A percentile compares a stretch with the other conserved stretches of the same genome.
Evolutionary conservation across 1,284 basidiomycete genomes (phyloP).

Genomic region (Leucoagaricus sp.): DNA sequence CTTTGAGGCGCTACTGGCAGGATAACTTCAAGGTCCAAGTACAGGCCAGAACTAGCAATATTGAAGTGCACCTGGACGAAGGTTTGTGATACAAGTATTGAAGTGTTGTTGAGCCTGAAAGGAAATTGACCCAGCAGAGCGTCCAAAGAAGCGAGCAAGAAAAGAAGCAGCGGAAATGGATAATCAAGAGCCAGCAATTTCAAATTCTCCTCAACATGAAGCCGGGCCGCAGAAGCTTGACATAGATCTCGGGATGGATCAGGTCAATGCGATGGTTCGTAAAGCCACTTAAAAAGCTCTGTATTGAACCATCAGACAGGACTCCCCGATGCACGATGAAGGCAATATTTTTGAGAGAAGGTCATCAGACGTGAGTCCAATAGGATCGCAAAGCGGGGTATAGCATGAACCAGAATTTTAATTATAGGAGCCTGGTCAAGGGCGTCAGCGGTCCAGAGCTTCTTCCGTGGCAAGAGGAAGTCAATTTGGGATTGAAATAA

Average conservation of each 20-base stretch:
- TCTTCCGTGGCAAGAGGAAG: slow-evolving; percentile 47
- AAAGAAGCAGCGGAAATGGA: not conserved
- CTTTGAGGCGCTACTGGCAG: slow-evolving; percentile 70
- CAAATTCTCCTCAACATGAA: not conserved
- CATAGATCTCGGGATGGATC: slow-evolving; percentile 10
- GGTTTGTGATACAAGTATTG: slow-evolving; percentile 8
- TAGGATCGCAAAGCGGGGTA: not conserved
- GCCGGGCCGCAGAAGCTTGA: not conserved
- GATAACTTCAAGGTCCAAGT: slow-evolving; percentile 68
- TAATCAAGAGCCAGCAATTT: not conserved
- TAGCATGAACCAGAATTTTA: not conserved
- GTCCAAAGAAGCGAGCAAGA: slow-evolving; percentile 17
- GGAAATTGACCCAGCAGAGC: slow-evolving; percentile 8
- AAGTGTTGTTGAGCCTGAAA: not conserved
- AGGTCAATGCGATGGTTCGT: slow-evolving; percentile 1
- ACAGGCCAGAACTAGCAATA: slow-evolving; percentile 56
- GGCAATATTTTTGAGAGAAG: slow-evolving; percentile 31
- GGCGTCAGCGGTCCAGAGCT: slow-evolving; percentile 57
- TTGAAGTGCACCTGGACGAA: slow-evolving; percentile 42
- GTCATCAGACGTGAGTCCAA: slow-evolving; percentile 63
- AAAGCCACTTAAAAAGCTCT: not conserved
- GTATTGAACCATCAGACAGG: not conserved
- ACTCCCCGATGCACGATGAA: not conserved
- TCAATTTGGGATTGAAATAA: slow-evolving; percentile 47
- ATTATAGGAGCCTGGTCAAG: slow-evolving; percentile 75